Conservation (phyloP, 208 protist genomes). For the Naegleria lovaniensis region DNA sequence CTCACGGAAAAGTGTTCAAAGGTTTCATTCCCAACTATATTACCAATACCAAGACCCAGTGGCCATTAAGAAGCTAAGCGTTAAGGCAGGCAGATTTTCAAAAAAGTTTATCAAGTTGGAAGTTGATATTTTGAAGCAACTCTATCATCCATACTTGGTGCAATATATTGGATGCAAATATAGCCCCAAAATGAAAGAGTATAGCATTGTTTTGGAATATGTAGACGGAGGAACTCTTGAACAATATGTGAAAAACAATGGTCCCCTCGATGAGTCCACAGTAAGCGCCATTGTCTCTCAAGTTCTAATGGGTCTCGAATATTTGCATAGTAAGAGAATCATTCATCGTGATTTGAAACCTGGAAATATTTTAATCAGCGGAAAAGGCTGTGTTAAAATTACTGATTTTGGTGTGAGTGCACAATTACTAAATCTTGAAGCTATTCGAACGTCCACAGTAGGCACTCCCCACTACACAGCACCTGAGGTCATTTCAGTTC, state of each 20-base stretch:
- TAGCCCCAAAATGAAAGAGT: conserved; percentile 5
- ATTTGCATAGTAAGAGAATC: conserved; percentile 18
- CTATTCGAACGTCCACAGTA: neutral
- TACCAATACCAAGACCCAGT: neutral
- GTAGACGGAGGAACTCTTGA: conserved; percentile 14
- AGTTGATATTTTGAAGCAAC: neutral
- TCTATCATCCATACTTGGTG: neutral
- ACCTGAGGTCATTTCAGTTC: conserved; percentile 18
- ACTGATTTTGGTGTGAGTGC: conserved; percentile 31
- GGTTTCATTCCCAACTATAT: neutral
- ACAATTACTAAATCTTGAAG: conserved; percentile 18
- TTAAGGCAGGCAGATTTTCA: neutral
- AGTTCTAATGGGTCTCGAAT: conserved; percentile 4
- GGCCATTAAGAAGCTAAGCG: neutral
- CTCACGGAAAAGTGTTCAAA: conserved; percentile 18
- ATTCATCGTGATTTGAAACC: conserved; percentile 31
- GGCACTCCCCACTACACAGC: conserved; percentile 18
- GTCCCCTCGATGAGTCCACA: neutral
- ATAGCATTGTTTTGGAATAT: conserved; percentile 17
- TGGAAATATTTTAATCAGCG: conserved; percentile 16
- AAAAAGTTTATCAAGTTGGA: conserved; percentile 29
- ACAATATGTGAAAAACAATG: neutral
- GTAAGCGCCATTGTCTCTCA: neutral
- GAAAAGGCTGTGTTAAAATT: conserved; percentile 17
- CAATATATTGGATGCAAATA: conserved; percentile 25